These are phyloP conservation scores for Hemerocallis citrina DNA, from an alignment of 106 monocot genomes.

Conservation along the genomic window DNA sequence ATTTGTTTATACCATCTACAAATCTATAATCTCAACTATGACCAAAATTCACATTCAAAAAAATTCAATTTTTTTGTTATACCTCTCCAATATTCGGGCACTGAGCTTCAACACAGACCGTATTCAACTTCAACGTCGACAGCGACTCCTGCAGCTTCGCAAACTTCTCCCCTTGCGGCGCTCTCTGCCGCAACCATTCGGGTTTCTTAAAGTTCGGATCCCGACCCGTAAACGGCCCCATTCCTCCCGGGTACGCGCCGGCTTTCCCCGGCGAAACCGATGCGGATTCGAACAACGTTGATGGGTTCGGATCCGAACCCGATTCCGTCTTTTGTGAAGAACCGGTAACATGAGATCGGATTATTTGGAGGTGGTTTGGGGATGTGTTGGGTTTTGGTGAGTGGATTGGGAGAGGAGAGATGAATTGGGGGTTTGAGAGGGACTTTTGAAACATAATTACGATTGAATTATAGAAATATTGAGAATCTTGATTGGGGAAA, in stretches of 20 bases:
- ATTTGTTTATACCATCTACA: no score
- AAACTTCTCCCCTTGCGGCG: slow-evolving; percentile 88
- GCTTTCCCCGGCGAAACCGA: slow-evolving; percentile 3
- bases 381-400: not conserved
- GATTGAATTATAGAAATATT: no score
- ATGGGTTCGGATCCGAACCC: slow-evolving; percentile 2
- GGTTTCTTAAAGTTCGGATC: slow-evolving; percentile 34
- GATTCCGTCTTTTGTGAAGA: slow-evolving; percentile 9
- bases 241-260: slow-evolving; percentile 45
- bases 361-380: not conserved
- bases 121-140: slow-evolving; percentile 70
- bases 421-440: slow-evolving; percentile 11
- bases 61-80: no score
- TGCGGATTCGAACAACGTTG: slow-evolving; percentile 25
- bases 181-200: slow-evolving; percentile 86
- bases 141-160: slow-evolving; percentile 64
- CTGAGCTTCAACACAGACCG: slow-evolving; percentile 94
- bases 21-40: no score
- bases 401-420: slow-evolving; percentile 17
- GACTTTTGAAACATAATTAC: slow-evolving; percentile 22
- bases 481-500: not conserved
- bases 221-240: slow-evolving; percentile 67
- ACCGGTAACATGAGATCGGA: slow-evolving; percentile 17
- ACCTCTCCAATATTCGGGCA: slow-evolving; percentile 99
- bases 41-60: no score